Conservation (phyloP, 257 asterid genomes). For the Echium plantagineum region DNA sequence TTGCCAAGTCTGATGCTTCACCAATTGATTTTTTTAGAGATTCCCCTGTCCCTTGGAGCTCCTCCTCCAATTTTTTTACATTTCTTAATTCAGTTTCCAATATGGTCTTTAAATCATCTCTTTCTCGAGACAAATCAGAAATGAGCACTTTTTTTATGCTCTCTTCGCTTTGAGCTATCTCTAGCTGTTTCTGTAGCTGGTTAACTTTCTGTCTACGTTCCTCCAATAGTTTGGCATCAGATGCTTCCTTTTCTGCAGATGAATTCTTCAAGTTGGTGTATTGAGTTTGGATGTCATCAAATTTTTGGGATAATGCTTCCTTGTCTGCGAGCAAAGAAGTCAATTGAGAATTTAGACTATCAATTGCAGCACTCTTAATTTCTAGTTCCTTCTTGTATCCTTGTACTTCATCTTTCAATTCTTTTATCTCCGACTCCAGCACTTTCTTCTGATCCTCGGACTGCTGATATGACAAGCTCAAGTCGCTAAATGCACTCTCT, state of each 20-base stretch:
- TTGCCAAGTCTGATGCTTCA: conserved; percentile 41
- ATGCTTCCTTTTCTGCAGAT: conserved; percentile 39
- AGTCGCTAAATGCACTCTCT: conserved; percentile 32
- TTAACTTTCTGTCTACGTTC: conserved; percentile 33
- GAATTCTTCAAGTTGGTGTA: conserved; percentile 34
- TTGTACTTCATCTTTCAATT: conserved; percentile 30
- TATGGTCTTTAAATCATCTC: conserved; percentile 26
- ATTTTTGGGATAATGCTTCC: conserved; percentile 29
- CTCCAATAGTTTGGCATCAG: conserved; percentile 37
- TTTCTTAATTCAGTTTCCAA: conserved; percentile 34
- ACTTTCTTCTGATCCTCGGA: conserved; percentile 29
- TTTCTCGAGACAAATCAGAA: conserved; percentile 43
- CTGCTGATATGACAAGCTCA: conserved; percentile 25
- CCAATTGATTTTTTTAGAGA: conserved; percentile 36
- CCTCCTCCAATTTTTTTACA: conserved; percentile 31
- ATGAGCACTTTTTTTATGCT: conserved; percentile 21
- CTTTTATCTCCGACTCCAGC: conserved; percentile 33
- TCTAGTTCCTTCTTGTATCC: conserved; percentile 42
- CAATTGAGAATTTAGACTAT: conserved; percentile 28
- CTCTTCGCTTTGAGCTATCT: conserved; percentile 28
- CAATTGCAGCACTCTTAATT: conserved; percentile 27
- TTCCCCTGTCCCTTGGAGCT: conserved; percentile 27
- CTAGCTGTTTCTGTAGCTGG: conserved; percentile 44
- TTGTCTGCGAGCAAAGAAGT: conserved; percentile 29
- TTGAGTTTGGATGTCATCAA: conserved; percentile 29